Conservation (phyloP, 495 filamentous ascomycete species). For the Pseudoneurospora amorphoporcata region DNA sequence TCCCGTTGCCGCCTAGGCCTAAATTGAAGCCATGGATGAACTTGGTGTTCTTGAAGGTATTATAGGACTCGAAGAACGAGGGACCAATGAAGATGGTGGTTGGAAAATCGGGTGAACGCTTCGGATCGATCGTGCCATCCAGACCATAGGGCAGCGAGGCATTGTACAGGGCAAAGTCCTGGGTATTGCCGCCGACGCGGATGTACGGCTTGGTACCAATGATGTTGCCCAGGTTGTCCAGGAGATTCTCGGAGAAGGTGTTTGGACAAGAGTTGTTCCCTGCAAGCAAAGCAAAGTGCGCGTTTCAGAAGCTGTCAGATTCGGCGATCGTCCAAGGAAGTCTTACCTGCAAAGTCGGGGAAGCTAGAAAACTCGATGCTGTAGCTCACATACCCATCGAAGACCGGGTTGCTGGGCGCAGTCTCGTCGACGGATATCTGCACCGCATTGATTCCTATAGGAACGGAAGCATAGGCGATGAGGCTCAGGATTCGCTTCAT, state of each 20-base stretch:
- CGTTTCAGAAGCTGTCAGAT: neutral
- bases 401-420: conserved; percentile 23
- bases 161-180: conserved; percentile 54
- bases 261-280: conserved; percentile 44
- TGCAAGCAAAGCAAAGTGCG: conserved; percentile 3
- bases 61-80: conserved; percentile 56
- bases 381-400: conserved; percentile 47
- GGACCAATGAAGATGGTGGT: conserved; percentile 51
- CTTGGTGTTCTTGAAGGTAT: conserved; percentile 44
- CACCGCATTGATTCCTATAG: conserved; percentile 8
- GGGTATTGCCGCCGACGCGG: conserved; percentile 52
- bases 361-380: conserved; percentile 54
- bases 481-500: neutral
- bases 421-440: conserved; percentile 2
- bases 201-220: conserved; percentile 46
- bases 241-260: conserved; percentile 45
- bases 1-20: conserved; percentile 45
- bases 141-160: conserved; percentile 39
- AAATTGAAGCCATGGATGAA: conserved; percentile 57
- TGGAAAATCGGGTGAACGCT: conserved; percentile 48
- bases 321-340: conserved; percentile 3
- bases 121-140: conserved; percentile 42
- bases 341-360: conserved; percentile 52
- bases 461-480: conserved; percentile 4
- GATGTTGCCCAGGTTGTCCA: conserved; percentile 39